phyloP scores from a whole-genome alignment of 352 stramenopile species.

The Saprolegnia diclina region DNA sequence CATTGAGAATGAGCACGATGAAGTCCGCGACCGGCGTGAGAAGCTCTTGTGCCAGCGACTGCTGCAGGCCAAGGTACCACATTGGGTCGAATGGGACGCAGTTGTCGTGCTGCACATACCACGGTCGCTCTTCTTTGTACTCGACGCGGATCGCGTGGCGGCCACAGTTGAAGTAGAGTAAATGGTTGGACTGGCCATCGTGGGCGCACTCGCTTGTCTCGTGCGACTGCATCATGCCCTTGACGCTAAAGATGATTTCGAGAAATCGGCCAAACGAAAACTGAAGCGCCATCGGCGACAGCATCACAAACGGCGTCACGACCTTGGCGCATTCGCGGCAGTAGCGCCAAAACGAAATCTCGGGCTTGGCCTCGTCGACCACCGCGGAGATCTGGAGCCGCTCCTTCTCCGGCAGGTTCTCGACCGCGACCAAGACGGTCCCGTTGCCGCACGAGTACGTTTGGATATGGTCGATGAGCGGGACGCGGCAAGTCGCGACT shows the following conservation, averaged over 20 bases:
- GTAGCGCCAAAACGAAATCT: constrained; percentile 96
- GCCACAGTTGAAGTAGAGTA: constrained; percentile 72
- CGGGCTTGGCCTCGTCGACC: constrained; percentile 29
- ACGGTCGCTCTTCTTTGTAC: constrained; percentile 39
- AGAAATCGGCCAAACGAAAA: constrained; percentile 97
- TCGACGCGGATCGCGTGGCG: constrained; percentile 69
- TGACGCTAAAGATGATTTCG: constrained; percentile 93
- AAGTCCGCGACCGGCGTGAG: neutral
- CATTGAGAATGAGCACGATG: neutral
- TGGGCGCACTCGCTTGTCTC: neutral
- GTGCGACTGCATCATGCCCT: constrained; percentile 29
- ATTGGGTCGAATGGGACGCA: constrained; percentile 21
- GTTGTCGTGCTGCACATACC: constrained; percentile 26
- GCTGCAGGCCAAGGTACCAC: constrained; percentile 9
- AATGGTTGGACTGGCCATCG: constrained; percentile 32
- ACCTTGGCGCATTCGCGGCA: constrained; percentile 91
- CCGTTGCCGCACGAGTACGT: constrained; percentile 67
- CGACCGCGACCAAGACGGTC: constrained; percentile 75
- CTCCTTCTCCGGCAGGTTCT: constrained; percentile 63
- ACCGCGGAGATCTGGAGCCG: neutral
- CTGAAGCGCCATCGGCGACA: constrained; percentile 93
- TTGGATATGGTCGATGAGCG: constrained; percentile 79
- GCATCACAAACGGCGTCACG: constrained; percentile 87
- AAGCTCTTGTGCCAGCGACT: neutral
- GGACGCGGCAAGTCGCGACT: constrained; percentile 71